A percentile compares a stretch with the other conserved stretches of the same genome.
phyloP scores from a whole-genome alignment of 1,284 basidiomycete genomes.

The Microbotryomycetes sp. region DNA sequence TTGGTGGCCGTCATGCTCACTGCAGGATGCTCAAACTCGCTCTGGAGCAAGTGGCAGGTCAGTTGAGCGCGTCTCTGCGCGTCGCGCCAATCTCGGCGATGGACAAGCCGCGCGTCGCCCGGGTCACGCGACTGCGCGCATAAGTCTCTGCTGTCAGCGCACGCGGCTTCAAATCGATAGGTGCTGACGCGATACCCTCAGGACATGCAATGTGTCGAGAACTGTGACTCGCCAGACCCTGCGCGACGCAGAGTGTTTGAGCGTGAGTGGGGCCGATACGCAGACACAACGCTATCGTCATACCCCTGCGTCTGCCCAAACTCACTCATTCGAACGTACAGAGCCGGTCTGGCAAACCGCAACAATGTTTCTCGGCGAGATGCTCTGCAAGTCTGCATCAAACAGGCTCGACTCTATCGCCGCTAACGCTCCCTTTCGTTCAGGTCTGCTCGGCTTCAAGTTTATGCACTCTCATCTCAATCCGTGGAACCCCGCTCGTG shows the following conservation, averaged over 20 bases:
- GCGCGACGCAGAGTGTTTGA: conserved; percentile 16
- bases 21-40: conserved; percentile 23
- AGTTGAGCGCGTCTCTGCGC: background rate
- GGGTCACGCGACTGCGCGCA: too few species aligned
- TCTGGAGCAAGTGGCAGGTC: conserved; percentile 38
- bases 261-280: background rate
- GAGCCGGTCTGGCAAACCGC: conserved; percentile 35
- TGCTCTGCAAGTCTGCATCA: conserved; percentile 31
- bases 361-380: conserved; percentile 44
- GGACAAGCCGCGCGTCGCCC: too few species aligned
- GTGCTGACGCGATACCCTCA: too few species aligned
- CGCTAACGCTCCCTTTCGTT: background rate
- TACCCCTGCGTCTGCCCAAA: background rate
- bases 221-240: conserved; percentile 37
- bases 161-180: too few species aligned
- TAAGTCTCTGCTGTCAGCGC: too few species aligned
- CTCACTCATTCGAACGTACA: background rate
- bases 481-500: background rate
- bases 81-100: background rate
- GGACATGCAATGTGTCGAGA: conserved; percentile 43
- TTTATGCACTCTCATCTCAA: conserved; percentile 27
- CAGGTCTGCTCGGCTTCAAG: conserved; percentile 23
- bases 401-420: background rate
- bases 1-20: conserved; percentile 27
- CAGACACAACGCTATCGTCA: background rate